Conservation (phyloP, 2,329 filamentous ascomycete species). For the Trichophyton verrucosum region DNA sequence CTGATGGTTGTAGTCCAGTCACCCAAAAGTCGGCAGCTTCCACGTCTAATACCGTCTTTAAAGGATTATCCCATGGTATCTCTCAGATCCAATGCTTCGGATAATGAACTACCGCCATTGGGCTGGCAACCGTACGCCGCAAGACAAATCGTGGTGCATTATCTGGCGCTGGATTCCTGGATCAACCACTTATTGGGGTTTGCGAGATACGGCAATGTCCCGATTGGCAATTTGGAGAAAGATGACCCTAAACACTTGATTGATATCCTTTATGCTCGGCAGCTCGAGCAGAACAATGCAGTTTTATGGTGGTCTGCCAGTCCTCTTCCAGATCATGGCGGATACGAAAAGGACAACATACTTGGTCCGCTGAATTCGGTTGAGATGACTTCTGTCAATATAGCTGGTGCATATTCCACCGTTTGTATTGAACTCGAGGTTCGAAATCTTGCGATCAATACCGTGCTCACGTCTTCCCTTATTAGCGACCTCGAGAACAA, state of each 20-base stretch:
- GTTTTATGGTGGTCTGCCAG: slow-evolving; percentile 93
- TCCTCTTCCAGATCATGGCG: slow-evolving; percentile 83
- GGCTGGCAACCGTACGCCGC: slow-evolving; percentile 89
- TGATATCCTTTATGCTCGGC: slow-evolving; percentile 84
- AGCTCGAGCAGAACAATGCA: slow-evolving; percentile 80
- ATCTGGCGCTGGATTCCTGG: slow-evolving; percentile 87
- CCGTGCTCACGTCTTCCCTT: slow-evolving; percentile 86
- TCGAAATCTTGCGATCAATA: slow-evolving; percentile 93
- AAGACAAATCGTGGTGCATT: slow-evolving; percentile 74
- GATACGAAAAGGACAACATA: slow-evolving; percentile 87
- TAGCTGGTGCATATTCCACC: slow-evolving; percentile 83
- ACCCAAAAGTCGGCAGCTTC: slow-evolving; percentile 63
- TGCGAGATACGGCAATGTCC: slow-evolving; percentile 83
- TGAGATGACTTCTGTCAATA: slow-evolving; percentile 86
- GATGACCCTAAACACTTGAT: slow-evolving; percentile 93
- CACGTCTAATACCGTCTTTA: slow-evolving; percentile 73
- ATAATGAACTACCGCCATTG: slow-evolving; percentile 77
- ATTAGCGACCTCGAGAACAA: slow-evolving; percentile 92
- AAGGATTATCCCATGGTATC: slow-evolving; percentile 74
- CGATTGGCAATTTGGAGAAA: slow-evolving; percentile 85
- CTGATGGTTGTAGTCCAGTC: slow-evolving; percentile 84
- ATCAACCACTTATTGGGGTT: slow-evolving; percentile 76
- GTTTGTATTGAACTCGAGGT: slow-evolving; percentile 94
- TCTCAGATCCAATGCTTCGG: slow-evolving; percentile 67
- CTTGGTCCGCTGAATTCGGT: slow-evolving; percentile 70